Percentiles rank a stretch among this genome's conserved stretches.
phyloP scores from a whole-genome alignment of 352 stramenopile species.

The Globisporangium mamillatum region DNA sequence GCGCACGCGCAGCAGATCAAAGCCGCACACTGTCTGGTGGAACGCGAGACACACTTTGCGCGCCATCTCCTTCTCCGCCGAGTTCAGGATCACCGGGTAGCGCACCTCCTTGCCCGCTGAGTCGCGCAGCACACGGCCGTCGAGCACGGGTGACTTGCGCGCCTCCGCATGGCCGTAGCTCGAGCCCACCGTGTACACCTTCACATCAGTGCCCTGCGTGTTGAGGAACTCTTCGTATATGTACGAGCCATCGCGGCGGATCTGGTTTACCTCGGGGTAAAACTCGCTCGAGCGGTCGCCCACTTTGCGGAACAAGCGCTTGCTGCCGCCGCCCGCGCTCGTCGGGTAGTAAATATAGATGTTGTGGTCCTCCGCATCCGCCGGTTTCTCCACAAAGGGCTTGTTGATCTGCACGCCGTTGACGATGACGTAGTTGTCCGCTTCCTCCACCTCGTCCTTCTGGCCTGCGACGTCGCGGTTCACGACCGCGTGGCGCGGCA shows the following conservation, averaged over 20 bases:
- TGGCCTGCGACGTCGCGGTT: constrained; percentile 88
- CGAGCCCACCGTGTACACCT: constrained; percentile 98
- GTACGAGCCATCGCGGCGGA: constrained; percentile 94
- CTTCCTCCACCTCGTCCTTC: constrained; percentile 68
- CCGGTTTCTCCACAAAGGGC: constrained; percentile 99
- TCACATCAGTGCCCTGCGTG: constrained; percentile 99
- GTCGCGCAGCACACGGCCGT: constrained; percentile 93
- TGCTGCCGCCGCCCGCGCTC: constrained; percentile 96
- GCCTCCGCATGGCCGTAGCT: constrained; percentile 99
- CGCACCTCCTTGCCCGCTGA: constrained; percentile 97
- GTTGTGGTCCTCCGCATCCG: constrained; percentile 99
- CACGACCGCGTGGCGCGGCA: constrained; percentile 95
- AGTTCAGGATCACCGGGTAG: constrained; percentile 99
- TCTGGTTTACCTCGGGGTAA: constrained; percentile 95
- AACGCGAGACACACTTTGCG: constrained; percentile 93
- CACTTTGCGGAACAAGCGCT: constrained; percentile 99
- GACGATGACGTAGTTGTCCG: constrained; percentile 85
- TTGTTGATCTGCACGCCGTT: constrained; percentile 98
- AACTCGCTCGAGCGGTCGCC: constrained; percentile 93
- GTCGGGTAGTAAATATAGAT: constrained; percentile 99
- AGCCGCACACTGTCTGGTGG: constrained; percentile 98
- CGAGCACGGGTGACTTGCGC: constrained; percentile 97
- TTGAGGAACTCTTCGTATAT: constrained; percentile 99
- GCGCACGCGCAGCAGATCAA: constrained; percentile 95
- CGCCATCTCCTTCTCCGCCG: constrained; percentile 98